Evolutionary conservation across 768 basidiomycete species (phyloP), one percentile per base, ranked within the genome.

Genomic region (Leccinum pellstonianum): DNA sequence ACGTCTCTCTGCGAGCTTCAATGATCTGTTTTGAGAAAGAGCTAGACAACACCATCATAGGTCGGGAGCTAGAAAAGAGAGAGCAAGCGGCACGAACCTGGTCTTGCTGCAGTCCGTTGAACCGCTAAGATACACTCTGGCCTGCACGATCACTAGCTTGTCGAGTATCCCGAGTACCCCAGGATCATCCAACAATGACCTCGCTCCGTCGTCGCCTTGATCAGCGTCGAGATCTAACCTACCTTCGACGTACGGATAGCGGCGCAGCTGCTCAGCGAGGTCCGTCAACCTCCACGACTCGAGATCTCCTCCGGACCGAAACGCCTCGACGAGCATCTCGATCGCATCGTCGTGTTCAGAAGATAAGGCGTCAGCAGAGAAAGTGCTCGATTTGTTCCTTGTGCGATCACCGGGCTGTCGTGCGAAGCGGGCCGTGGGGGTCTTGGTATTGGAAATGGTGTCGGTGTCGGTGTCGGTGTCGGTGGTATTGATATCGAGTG

Each of bases 111-210:
- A 85, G 8, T 76, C 73, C 3, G 68, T 71, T 29, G 76, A 77
- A 4, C 82, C 85, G 35, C 79, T 80, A n/a, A 87, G 70, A 58
- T 86, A 86, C 37, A 81, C 54, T 43, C 73, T 69, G 21, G 84
- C 80, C 29, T 76, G 70, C 58, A 76, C 77, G 15, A 79, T 76
- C 46, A 84, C 78, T 59, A 81, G 69, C 69, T 86, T 86, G 59
- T 86, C 83, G 58, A 87, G 62, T 52, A 86, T 86, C 1, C 80
- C 84, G 50, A 77, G 62, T 21, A 82, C 72, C 0, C 86, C 86
- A 0, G 77, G 58, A 60, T 87, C 86, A 11, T 76, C 64, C 43
- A 82, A 62, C 25, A 80, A 56, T 17, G 75, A 14, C 35, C 5
- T 14, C 14, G 35, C 35, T 37, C 37, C 12, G 14, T 7, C 37